phyloP scores from a whole-genome alignment of 2,329 filamentous ascomycete genomes.

The Neofusicoccum ribis region DNA sequence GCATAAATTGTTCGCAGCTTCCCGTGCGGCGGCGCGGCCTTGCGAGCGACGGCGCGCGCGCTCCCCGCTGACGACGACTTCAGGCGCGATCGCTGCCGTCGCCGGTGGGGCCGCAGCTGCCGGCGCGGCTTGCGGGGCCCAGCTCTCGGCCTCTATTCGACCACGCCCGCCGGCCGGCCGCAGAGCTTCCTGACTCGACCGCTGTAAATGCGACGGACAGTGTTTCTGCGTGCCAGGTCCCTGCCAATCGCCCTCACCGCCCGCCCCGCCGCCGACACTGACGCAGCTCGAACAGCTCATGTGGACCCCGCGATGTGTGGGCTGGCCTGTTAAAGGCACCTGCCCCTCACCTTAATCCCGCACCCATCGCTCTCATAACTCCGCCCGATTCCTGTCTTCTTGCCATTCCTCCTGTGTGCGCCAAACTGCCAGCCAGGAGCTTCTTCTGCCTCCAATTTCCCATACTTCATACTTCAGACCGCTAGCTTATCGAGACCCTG shows the following conservation, averaged over 20 bases:
- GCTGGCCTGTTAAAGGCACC: constrained; percentile 10
- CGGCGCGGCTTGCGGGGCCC: not conserved
- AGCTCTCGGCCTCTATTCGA: not conserved
- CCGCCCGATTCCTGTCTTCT: no score
- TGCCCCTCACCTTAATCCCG: constrained; percentile 5
- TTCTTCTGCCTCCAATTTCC: not conserved
- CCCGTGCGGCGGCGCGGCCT: not conserved
- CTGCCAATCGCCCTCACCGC: constrained; percentile 3
- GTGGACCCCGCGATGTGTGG: constrained; percentile 5
- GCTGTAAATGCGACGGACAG: not conserved
- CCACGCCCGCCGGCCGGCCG: not conserved
- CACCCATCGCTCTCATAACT: not conserved
- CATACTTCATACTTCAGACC: not conserved
- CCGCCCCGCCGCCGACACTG: constrained; percentile 1
- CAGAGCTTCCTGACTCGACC: not conserved
- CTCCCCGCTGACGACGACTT: constrained; percentile 6
- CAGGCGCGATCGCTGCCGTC: not conserved
- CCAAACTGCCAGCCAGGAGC: not conserved
- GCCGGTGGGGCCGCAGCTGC: not conserved
- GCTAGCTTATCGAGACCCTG: not conserved
- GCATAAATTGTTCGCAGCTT: not conserved
- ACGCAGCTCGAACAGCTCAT: constrained; percentile 7
- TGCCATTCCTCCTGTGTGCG: not conserved
- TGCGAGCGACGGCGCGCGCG: not conserved
- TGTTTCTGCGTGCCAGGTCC: not conserved